A percentile compares a stretch with the other conserved stretches of the same genome.
Conservation (phyloP, 1,139 yeast genomes). For the Taphrina populina region DNA sequence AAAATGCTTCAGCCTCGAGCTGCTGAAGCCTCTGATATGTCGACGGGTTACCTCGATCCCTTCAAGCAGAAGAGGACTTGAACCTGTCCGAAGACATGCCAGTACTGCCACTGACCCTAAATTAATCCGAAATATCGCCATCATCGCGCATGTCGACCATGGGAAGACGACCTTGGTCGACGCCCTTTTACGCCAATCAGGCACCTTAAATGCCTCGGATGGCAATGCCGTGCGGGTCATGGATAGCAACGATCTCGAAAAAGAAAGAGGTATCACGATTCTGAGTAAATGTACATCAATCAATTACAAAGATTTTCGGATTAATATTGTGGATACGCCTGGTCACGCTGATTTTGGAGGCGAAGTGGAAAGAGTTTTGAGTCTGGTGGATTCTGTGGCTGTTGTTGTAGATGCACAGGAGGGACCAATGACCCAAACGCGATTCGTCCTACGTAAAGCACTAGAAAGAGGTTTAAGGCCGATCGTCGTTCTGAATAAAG, state of each 20-base stretch:
- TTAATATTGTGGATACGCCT: conserved; percentile 94
- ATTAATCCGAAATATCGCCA: conserved; percentile 82
- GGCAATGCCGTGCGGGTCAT: conserved; percentile 68
- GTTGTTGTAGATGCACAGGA: conserved; percentile 90
- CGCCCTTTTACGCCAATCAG: conserved; percentile 78
- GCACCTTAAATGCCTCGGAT: conserved; percentile 72
- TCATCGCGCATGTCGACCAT: conserved; percentile 96
- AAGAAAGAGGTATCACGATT: conserved; percentile 94
- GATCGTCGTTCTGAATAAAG: conserved; percentile 88
- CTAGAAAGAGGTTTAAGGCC: conserved; percentile 79
- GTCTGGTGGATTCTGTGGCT: conserved; percentile 93
- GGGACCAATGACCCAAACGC: conserved; percentile 95
- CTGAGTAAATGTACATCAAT: conserved; percentile 95
- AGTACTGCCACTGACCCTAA: conserved; percentile 46
- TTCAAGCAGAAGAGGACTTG: no score
- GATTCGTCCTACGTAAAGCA: conserved; percentile 92
- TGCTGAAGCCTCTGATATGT: no score
- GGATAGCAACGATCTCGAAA: conserved; percentile 89
- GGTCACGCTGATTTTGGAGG: conserved; percentile 97
- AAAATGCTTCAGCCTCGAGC: no score
- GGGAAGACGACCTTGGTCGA: conserved; percentile 94
- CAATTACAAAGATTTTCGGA: conserved; percentile 78
- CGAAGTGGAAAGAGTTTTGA: conserved; percentile 89
- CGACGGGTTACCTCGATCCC: no score
- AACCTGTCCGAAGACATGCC: conserved; percentile 5